Base-by-base conservation (phyloP, 805 yeast species). In the Limtongia smithiae region DNA sequence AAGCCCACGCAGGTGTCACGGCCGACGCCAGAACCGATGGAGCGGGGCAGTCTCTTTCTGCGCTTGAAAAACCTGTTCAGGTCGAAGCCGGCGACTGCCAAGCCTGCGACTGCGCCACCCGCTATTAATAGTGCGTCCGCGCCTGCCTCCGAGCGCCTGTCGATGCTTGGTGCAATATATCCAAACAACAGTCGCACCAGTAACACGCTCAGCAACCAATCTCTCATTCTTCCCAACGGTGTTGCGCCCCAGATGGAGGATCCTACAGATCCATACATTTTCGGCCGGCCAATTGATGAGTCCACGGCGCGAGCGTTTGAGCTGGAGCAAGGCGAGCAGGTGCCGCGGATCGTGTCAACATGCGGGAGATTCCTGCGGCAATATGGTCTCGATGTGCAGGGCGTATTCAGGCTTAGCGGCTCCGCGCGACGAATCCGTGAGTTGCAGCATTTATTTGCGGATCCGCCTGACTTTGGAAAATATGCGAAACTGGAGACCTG, bases 291-390 rank as follows among this genome's bases (percentile, higher is more conserved):
- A 1, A 72, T 93, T 30, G 78, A 76, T 9, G 76, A 77, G 24
- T 86, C 95, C 14, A 74, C 91, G 41, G 68, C 75, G 30, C 76
- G 82, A 51, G 96, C 97, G 0, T 81, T 82, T 50, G 95, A 90
- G 15, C 76, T 79, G 41, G 85, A 88, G 45, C 78, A 82, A 32
- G n/a, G n/a, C n/a, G n/a, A n/a, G n/a, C n/a, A n/a, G n/a, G n/a
- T 93, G 17, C 99, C 99, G 0, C 77, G 88, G 15, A 84, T 93
- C 12, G 94, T 93, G n/a, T 97, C 97, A 14, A 85, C 88, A 59
- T 91, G 98, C 69, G 97, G 97, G 0, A 82, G 85, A 0, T 90
- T 70, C 62, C 69, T 93, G 51, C 91, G 93, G 62, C 78, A 79
- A 40, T 80, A 86, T 55, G 60, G 58, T 51, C 71, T 88, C 28